phyloP scores from a whole-genome alignment of 2,329 filamentous ascomycete species.

The Alternaria ventricosa region DNA sequence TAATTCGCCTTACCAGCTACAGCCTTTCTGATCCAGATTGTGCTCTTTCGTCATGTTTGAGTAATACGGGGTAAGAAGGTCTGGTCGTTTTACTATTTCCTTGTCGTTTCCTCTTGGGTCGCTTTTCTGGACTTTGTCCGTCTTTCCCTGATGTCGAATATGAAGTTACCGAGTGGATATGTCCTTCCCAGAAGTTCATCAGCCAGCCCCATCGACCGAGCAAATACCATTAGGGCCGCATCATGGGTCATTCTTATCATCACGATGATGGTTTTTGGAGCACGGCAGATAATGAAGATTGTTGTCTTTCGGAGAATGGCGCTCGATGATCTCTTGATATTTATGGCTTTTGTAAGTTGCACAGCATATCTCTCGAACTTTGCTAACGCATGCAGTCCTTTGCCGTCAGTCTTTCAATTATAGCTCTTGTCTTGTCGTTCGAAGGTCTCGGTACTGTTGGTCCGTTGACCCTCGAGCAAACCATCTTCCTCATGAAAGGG shows the following conservation, averaged over 20 bases:
- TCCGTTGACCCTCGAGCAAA: conserved; percentile 23
- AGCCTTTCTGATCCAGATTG: background rate
- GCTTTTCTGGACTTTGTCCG: conserved; percentile 7
- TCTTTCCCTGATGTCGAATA: conserved; percentile 5
- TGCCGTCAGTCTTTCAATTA: conserved; percentile 36
- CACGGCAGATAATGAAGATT: conserved; percentile 35
- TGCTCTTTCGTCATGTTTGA: conserved; percentile 13
- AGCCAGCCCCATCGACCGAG: conserved; percentile 21
- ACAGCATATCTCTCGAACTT: background rate
- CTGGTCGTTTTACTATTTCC: conserved; percentile 14
- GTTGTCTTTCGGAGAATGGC: conserved; percentile 30
- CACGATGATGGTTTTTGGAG: conserved; percentile 31
- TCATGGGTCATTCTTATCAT: conserved; percentile 37
- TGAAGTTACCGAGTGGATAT: conserved; percentile 22
- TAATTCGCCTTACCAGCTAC: background rate
- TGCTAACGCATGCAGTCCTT: conserved; percentile 30
- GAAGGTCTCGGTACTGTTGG: conserved; percentile 30
- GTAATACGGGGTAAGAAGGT: background rate
- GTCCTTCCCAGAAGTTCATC: conserved; percentile 7
- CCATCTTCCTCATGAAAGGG: conserved; percentile 35
- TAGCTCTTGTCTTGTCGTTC: conserved; percentile 30
- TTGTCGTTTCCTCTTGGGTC: conserved; percentile 16
- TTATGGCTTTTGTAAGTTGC: conserved; percentile 37
- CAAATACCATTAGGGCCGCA: conserved; percentile 26
- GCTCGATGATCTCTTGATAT: conserved; percentile 40